Evolutionary conservation across 2,329 filamentous ascomycete genomes (phyloP), one percentile per base, ranked within the genome.

Genomic region (Cordyceps farinosa): DNA sequence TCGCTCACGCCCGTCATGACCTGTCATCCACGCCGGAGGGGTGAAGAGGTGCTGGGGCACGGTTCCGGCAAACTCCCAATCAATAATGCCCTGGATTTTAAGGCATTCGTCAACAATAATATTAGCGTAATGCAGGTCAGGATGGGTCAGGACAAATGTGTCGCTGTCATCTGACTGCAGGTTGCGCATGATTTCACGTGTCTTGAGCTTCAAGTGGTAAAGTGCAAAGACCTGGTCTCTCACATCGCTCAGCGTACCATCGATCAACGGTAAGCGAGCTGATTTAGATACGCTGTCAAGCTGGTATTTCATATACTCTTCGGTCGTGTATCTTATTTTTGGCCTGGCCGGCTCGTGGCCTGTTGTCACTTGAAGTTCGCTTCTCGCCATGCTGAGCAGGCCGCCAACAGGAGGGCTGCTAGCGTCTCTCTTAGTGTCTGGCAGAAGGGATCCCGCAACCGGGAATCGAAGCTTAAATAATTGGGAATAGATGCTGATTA

Each of bases 21-120:
- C 65, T 1, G 66, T 67, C 56, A 65, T 59, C 66, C 67, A 69
- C 27, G 67, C 32, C 8, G 67, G 67, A 22, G 66, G 67, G 29
- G 58, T 60, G 22, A 66, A 69, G 3, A 68, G 36, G 17, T 64
- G 54, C 17, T 40, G 64, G 2, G 67, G 67, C 30, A 68, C 57
- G 27, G 63, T 66, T 34, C 64, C 42, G 3, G 65, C 38, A 38
- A 65, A 67, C 60, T 72, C 69, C 70, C 70, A 71, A 54, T 72
- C 70, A 32, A 73, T 66, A 51, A 72, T 60, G 38, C 64, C 66
- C 1, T 61, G 65, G n/a, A 71, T 66, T n/a, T 64, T 56, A 38
- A 68, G 69, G 11, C 69, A 50, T 38, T 69, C 65, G 30, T 67
- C 58, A 44, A 72, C 61, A 38, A 72, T 68, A 4, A 70, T 67